Percentiles rank a stretch among this genome's conserved stretches.
phyloP scores from a whole-genome alignment of 495 filamentous ascomycete genomes.

The Diplogelasinospora grovesii region DNA sequence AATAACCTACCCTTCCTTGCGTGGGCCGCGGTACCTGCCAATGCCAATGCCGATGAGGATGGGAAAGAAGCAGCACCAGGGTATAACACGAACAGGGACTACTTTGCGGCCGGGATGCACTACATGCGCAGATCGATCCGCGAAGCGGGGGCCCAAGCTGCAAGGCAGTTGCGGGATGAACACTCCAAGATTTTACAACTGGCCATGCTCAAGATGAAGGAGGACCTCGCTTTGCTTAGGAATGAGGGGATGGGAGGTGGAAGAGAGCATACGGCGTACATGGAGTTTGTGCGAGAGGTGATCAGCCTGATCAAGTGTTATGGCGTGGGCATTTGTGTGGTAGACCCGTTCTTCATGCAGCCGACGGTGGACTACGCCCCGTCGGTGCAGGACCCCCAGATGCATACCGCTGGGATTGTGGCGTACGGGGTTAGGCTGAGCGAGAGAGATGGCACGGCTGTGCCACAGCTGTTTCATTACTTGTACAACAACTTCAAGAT shows the following conservation, averaged over 20 bases:
- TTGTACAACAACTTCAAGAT: conserved; percentile 46
- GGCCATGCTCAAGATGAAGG: conserved; percentile 44
- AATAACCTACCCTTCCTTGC: conserved; percentile 28
- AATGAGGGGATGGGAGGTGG: conserved; percentile 13
- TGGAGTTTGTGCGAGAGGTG: conserved; percentile 38
- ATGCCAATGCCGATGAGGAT: too few species aligned
- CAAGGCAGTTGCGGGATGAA: conserved; percentile 23
- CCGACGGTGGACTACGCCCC: conserved; percentile 43
- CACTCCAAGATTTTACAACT: conserved; percentile 30
- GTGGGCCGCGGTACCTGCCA: conserved; percentile 19
- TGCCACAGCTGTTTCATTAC: conserved; percentile 43
- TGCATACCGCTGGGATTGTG: conserved; percentile 42
- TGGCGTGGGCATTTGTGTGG: conserved; percentile 34
- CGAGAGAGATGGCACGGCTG: conserved; percentile 34
- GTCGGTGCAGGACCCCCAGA: conserved; percentile 38
- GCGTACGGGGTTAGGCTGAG: conserved; percentile 42
- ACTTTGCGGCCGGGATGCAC: conserved; percentile 32
- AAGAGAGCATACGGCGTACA: conserved; percentile 35
- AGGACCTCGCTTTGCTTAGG: conserved; percentile 31
- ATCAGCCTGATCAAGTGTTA: conserved; percentile 42
- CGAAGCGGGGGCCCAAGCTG: conserved; percentile 12
- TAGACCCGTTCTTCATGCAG: conserved; percentile 42
- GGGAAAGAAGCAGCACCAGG: conserved; percentile 25
- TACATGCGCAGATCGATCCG: conserved; percentile 38
- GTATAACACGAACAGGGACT: conserved; percentile 34